phyloP scores from a whole-genome alignment of 768 basidiomycete species.

The Hygrophoropsis aurantiaca region DNA sequence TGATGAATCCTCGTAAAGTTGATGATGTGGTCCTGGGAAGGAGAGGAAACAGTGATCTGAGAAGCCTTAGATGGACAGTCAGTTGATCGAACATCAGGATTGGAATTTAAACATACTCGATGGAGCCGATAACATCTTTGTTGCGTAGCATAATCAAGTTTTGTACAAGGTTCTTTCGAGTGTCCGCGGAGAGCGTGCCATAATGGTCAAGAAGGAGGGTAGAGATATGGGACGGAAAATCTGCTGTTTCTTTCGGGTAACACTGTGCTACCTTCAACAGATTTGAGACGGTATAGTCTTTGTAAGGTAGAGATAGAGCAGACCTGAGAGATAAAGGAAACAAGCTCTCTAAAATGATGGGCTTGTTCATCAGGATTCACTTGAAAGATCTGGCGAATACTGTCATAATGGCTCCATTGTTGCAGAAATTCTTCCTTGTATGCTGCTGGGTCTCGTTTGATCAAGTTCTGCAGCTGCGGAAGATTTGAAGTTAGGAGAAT shows the following conservation, averaged over 20 bases:
- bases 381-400: conserved; percentile 81
- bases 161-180: conserved; percentile 81
- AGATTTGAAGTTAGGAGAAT: conserved; percentile 84
- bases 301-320: conserved; percentile 5
- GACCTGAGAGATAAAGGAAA: conserved; percentile 89
- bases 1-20: conserved; percentile 79
- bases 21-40: conserved; percentile 92
- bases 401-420: conserved; percentile 95
- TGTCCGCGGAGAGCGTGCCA: conserved; percentile 73
- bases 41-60: conserved; percentile 90
- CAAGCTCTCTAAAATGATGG: conserved; percentile 80
- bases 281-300: neutral
- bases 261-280: conserved; percentile 74
- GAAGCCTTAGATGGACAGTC: conserved; percentile 53
- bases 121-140: conserved; percentile 87
- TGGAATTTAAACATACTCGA: conserved; percentile 62
- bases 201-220: conserved; percentile 78
- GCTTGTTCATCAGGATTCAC: conserved; percentile 84
- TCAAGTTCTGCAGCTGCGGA: conserved; percentile 94
- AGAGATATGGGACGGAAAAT: conserved; percentile 81
- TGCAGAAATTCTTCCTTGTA: conserved; percentile 96
- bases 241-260: conserved; percentile 88
- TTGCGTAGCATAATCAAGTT: conserved; percentile 93
- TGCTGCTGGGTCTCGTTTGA: conserved; percentile 86
- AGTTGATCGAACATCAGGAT: conserved; percentile 1